Conservation (phyloP, 176 grass and related monocot species). For the Guadua angustifolia region DNA sequence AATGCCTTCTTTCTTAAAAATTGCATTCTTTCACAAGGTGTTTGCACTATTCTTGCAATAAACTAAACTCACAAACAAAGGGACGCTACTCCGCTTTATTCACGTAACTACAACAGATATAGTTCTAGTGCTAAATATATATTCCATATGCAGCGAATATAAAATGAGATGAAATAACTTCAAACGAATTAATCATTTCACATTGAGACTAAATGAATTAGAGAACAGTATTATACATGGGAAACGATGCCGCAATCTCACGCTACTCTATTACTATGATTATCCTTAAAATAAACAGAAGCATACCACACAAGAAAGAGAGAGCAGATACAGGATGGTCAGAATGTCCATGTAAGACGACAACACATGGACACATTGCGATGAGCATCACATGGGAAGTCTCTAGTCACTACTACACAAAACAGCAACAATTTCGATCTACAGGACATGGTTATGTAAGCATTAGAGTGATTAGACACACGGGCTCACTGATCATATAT, state of each 20-base stretch:
- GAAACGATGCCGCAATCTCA: neutral
- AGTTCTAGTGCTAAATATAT: no score
- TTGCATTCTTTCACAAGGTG: no score
- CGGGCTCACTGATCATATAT: neutral
- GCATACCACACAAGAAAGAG: neutral
- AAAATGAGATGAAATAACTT: no score
- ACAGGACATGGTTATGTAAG: neutral
- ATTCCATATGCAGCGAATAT: no score
- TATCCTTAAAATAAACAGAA: neutral
- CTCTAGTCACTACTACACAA: neutral
- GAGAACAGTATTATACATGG: no score
- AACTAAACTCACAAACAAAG: no score
- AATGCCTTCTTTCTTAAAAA: no score
- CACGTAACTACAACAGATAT: no score
- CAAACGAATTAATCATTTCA: no score
- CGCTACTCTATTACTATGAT: neutral
- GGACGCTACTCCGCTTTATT: no score
- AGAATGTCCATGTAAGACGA: neutral
- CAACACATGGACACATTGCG: neutral
- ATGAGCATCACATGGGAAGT: neutral
- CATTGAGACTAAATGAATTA: no score
- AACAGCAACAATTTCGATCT: neutral
- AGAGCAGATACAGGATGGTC: neutral
- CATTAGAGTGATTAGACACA: neutral
- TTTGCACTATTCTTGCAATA: no score